Percentiles rank a stretch among this genome's conserved stretches.
Conservation (phyloP, 139 green algal genomes). For the Picochlorum sp. region DNA sequence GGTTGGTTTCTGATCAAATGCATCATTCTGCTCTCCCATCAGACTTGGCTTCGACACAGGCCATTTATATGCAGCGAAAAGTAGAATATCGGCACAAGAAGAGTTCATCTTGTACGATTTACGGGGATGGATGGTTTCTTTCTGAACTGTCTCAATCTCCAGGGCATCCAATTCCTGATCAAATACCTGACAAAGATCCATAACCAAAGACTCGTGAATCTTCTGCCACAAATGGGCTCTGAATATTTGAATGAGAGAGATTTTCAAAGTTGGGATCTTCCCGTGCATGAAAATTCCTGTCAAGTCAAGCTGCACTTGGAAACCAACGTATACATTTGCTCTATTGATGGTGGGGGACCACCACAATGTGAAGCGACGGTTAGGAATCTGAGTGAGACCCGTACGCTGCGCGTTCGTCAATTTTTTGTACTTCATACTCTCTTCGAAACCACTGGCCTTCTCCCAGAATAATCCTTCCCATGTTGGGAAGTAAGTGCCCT, state of each 20-base stretch:
- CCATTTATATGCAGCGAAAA: conserved; percentile 98
- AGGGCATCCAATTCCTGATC: conserved; percentile 98
- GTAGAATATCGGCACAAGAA: conserved; percentile 88
- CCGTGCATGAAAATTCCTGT: conserved; percentile 99
- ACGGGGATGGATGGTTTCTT: conserved; percentile 99
- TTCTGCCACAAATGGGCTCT: conserved; percentile 99
- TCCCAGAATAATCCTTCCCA: conserved; percentile 99
- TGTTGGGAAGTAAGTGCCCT: conserved; percentile 99
- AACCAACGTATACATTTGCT: conserved; percentile 99
- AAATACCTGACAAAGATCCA: conserved; percentile 86
- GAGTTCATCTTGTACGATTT: conserved; percentile 99
- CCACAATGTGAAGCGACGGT: conserved; percentile 99
- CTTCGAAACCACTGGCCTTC: conserved; percentile 57
- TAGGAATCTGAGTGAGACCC: conserved; percentile 99
- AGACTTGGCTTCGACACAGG: conserved; percentile 86
- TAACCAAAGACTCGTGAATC: conserved; percentile 96
- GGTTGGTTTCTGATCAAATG: conserved; percentile 89
- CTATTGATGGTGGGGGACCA: conserved; percentile 99
- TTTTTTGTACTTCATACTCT: conserved; percentile 90
- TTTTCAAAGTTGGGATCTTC: conserved; percentile 99
- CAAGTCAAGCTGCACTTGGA: conserved; percentile 99
- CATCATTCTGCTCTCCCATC: conserved; percentile 90
- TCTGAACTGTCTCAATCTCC: conserved; percentile 99
- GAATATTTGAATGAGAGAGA: conserved; percentile 99
- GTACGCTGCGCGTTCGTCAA: conserved; percentile 96